Evolutionary conservation across 345 rosid genomes (phyloP).

Genomic region (Limnanthes douglasii): DNA sequence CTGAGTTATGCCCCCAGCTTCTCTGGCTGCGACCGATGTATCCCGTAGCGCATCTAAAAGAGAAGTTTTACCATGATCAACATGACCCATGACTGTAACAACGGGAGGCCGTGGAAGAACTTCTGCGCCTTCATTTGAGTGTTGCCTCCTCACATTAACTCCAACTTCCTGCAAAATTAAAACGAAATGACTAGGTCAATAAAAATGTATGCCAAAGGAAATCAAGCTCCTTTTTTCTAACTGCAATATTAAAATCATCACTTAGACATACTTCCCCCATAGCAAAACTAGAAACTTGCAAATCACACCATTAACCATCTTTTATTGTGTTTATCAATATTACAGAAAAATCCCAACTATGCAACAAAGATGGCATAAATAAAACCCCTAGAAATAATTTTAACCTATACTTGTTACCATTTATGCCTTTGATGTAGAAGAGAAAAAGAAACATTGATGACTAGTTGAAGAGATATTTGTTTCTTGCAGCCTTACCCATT

Average conservation of each 20-base stretch:
- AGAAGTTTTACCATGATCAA: constrained; percentile 95
- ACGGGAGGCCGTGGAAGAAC: constrained; percentile 64
- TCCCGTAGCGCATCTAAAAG: constrained; percentile 76
- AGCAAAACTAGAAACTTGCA: neutral
- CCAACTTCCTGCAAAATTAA: constrained; percentile 58
- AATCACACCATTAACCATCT: neutral
- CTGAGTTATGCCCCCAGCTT: constrained; percentile 99
- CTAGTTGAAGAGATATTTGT: no score
- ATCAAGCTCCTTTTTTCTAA: neutral
- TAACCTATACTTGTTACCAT: no score
- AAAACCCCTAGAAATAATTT: no score
- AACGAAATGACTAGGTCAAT: constrained; percentile 1
- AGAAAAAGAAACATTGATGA: no score
- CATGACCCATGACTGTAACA: constrained; percentile 94
- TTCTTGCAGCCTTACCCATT: no score
- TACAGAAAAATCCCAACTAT: no score
- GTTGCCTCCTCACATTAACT: constrained; percentile 55
- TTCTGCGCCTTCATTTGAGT: constrained; percentile 51
- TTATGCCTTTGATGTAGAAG: no score
- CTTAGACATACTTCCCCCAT: neutral
- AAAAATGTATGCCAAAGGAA: neutral
- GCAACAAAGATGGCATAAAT: no score
- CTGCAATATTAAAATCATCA: neutral
- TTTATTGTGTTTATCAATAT: no score
- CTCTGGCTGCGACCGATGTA: constrained; percentile 76